These are phyloP conservation scores for Vitis rupestris DNA, from an alignment of 164 flowering plant genomes.

Conservation along the genomic window DNA sequence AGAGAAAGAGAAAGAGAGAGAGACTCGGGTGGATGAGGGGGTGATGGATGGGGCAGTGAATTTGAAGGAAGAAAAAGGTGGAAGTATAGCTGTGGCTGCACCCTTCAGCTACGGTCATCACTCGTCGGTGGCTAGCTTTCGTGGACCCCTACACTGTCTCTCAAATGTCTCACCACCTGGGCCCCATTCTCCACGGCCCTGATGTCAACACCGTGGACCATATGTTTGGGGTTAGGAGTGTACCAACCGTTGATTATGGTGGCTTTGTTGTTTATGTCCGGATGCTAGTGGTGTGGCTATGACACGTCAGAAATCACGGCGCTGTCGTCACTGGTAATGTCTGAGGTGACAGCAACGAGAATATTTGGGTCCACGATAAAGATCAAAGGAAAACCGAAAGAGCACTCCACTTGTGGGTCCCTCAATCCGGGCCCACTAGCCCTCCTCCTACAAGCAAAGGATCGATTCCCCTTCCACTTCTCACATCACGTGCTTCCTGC, in stretches of 20 bases:
- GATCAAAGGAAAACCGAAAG: conserved; percentile 52
- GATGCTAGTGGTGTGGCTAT: no score
- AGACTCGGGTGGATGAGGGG: conserved; percentile 1
- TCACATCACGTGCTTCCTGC: conserved; percentile 23
- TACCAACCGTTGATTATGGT: conserved; percentile 10
- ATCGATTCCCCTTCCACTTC: conserved; percentile 32
- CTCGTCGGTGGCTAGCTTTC: conserved; percentile 35
- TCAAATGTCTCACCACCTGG: conserved; percentile 3
- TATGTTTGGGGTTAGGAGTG: not conserved
- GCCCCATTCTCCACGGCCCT: conserved; percentile 20
- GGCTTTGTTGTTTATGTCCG: no score
- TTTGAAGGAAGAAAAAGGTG: conserved; percentile 59
- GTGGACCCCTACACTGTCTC: conserved; percentile 21
- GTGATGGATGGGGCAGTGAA: conserved; percentile 28
- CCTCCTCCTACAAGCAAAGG: conserved; percentile 52
- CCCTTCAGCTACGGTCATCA: conserved; percentile 3
- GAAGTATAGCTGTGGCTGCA: not conserved
- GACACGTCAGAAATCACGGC: conserved; percentile 39
- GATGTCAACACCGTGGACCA: not conserved
- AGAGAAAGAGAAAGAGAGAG: conserved; percentile 6
- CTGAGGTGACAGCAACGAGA: conserved; percentile 39
- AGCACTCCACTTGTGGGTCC: conserved; percentile 48
- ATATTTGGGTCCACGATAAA: conserved; percentile 62
- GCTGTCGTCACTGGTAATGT: conserved; percentile 19
- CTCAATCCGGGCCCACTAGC: conserved; percentile 26